Evolutionary conservation across 129 eudicot species (phyloP).

Genomic region (Gnaphalium uliginosum): DNA sequence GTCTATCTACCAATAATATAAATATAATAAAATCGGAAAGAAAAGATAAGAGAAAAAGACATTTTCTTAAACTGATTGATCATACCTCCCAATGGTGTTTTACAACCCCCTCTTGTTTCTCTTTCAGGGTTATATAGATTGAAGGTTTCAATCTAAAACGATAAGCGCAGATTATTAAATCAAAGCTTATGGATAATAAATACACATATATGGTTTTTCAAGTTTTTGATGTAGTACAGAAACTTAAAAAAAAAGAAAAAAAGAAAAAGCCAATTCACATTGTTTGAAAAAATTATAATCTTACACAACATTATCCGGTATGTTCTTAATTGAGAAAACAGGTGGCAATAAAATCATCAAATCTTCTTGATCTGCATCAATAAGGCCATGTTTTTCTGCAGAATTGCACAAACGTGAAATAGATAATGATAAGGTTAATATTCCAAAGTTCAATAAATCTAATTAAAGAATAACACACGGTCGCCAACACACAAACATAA

Average conservation of each 20-base stretch:
- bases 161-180: background rate
- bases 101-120: conserved; percentile 60
- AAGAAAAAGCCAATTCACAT: background rate
- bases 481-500: background rate
- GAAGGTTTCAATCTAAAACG: conserved; percentile 63
- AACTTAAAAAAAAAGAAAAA: too few relatives aligned
- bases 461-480: background rate
- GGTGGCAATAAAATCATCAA: conserved; percentile 82
- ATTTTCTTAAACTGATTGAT: conserved; percentile 6
- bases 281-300: conserved; percentile 31
- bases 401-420: conserved; percentile 20
- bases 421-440: background rate
- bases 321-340: conserved; percentile 67
- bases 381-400: conserved; percentile 66
- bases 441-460: background rate
- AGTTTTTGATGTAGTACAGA: background rate
- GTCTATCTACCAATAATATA: background rate
- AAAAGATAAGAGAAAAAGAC: background rate
- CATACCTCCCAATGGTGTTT: conserved; percentile 66
- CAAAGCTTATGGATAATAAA: background rate
- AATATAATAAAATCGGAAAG: conserved; percentile 10
- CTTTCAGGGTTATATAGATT: conserved; percentile 42
- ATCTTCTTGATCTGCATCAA: conserved; percentile 83
- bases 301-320: conserved; percentile 78
- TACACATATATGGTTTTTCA: background rate